Evolutionary conservation across 2,329 filamentous ascomycete species (phyloP).

Genomic region (Esteya vermicola): DNA sequence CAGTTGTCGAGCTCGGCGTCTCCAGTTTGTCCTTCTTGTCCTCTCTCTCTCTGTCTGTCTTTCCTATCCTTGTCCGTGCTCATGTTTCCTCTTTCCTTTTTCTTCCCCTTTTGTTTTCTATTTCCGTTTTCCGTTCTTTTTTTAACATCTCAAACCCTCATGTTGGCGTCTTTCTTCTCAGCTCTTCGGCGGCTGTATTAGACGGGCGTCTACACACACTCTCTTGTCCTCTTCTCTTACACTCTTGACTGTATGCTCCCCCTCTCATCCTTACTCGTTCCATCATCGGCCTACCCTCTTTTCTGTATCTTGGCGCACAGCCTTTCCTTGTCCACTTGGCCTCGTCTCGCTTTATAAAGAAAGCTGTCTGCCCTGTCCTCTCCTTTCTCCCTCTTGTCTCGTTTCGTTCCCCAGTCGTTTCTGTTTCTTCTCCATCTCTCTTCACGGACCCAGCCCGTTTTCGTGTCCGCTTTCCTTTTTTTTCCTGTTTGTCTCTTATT

Average conservation of each 20-base stretch:
- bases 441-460: neutral
- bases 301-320: neutral
- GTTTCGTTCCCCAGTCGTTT: constrained; percentile 2
- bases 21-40: neutral
- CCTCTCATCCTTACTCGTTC: too few species aligned
- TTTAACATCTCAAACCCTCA: neutral
- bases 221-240: neutral
- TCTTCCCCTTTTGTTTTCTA: constrained; percentile 11
- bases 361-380: constrained; percentile 5
- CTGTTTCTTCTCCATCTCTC: constrained; percentile 9
- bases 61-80: neutral
- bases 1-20: neutral
- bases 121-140: neutral
- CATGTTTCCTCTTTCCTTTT: constrained; percentile 14
- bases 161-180: neutral
- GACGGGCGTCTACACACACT: constrained; percentile 16
- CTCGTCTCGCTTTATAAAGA: neutral
- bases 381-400: neutral
- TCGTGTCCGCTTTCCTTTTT: constrained; percentile 9
- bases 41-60: neutral
- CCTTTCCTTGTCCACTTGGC: neutral
- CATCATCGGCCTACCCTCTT: too few species aligned
- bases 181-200: constrained; percentile 2
- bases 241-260: too few species aligned
- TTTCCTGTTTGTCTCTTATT: constrained; percentile 4